Percentiles rank a stretch among this genome's conserved stretches.
phyloP scores from a whole-genome alignment of 495 filamentous ascomycete species.

The Penicillium verhagenii region DNA sequence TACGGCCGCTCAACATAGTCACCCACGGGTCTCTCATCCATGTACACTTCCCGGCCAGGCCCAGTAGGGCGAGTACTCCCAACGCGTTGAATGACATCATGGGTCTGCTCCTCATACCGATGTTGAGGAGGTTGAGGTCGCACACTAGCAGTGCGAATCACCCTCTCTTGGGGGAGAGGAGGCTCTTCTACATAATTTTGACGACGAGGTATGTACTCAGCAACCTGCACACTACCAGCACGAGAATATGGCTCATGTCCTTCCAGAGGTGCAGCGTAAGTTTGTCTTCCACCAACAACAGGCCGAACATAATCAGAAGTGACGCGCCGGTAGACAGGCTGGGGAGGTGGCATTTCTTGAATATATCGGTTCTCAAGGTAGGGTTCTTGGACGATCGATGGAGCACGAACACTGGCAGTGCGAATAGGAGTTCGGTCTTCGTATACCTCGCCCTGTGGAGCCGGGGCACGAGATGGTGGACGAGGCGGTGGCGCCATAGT shows the following conservation, averaged over 20 bases:
- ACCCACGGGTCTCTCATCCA: conserved; percentile 38
- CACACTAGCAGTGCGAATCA: conserved; percentile 57
- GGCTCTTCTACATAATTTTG: conserved; percentile 42
- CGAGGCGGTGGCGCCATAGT: conserved; percentile 51
- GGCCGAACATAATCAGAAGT: conserved; percentile 40
- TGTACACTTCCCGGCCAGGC: conserved; percentile 33
- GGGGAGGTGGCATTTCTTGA: conserved; percentile 46
- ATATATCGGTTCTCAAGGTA: conserved; percentile 46
- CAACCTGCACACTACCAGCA: conserved; percentile 41
- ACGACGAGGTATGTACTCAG: conserved; percentile 42
- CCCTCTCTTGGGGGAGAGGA: conserved; percentile 49
- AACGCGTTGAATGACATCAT: conserved; percentile 47
- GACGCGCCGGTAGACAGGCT: conserved; percentile 40
- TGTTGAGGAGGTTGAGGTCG: conserved; percentile 45
- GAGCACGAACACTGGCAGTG: conserved; percentile 39
- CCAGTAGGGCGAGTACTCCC: conserved; percentile 50
- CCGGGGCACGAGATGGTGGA: conserved; percentile 29
- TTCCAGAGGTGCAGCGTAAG: conserved; percentile 32
- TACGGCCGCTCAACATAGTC: conserved; percentile 47
- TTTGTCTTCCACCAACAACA: conserved; percentile 30
- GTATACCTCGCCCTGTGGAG: conserved; percentile 34
- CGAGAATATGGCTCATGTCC: conserved; percentile 38
- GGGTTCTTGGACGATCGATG: conserved; percentile 42
- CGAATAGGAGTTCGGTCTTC: conserved; percentile 36
- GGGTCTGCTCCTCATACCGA: conserved; percentile 55